A percentile compares a stretch with the other conserved stretches of the same genome.
Conservation (phyloP, 768 basidiomycete genomes). For the Pleurotus ostreatus region DNA sequence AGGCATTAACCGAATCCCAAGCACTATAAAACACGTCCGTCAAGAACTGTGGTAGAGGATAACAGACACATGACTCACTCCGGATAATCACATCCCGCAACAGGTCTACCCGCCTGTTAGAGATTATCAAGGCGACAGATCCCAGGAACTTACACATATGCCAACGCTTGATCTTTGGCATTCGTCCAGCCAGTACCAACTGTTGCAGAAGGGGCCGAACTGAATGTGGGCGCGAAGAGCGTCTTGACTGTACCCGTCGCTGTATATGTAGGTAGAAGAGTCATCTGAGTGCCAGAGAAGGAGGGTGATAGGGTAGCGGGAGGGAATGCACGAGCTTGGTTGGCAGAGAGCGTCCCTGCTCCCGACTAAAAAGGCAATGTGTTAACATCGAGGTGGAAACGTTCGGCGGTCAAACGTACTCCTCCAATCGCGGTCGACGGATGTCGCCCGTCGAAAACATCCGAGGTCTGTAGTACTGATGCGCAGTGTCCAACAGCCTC, state of each 20-base stretch:
- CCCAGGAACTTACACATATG: conserved; percentile 41
- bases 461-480: conserved; percentile 29
- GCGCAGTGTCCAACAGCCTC: conserved; percentile 44
- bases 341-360: conserved; percentile 55
- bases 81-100: conserved; percentile 64
- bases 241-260: conserved; percentile 63
- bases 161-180: conserved; percentile 53
- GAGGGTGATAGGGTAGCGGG: conserved; percentile 54
- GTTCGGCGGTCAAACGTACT: conserved; percentile 20
- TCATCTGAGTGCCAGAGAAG: conserved; percentile 47
- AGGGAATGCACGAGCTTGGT: conserved; percentile 58
- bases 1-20: conserved; percentile 53
- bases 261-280: conserved; percentile 65
- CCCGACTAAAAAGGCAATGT: conserved; percentile 30
- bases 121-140: conserved; percentile 5
- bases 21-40: conserved; percentile 28
- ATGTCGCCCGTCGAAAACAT: conserved; percentile 47
- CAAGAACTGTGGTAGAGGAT: conserved; percentile 1
- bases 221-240: conserved; percentile 60
- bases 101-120: conserved; percentile 26
- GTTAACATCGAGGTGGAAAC: too few relatives aligned
- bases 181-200: conserved; percentile 80
- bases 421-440: conserved; percentile 71
- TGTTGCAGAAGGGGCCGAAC: conserved; percentile 43
- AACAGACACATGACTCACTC: conserved; percentile 28